These are phyloP conservation scores for Salicornia ramosissima DNA, from an alignment of 148 eudicot genomes.

Conservation along the genomic window DNA sequence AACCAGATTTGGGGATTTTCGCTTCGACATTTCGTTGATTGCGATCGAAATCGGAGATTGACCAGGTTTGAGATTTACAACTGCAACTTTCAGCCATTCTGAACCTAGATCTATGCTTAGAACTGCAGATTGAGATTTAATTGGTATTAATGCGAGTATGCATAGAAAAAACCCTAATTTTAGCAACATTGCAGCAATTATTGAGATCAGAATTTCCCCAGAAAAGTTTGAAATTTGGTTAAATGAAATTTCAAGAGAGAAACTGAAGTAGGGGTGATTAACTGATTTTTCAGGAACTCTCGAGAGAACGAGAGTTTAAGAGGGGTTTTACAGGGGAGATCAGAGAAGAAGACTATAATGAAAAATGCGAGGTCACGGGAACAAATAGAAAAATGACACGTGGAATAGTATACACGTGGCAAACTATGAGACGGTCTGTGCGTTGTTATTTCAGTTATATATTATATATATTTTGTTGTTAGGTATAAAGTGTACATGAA, in stretches of 20 bases:
- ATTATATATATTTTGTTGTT: background rate
- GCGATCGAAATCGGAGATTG: conserved; percentile 85
- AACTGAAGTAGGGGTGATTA: background rate
- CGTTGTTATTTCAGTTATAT: conserved; percentile 17
- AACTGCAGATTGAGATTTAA: conserved; percentile 53
- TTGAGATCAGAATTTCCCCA: background rate
- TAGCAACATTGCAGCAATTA: conserved; percentile 25
- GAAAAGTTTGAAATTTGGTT: background rate
- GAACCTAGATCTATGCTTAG: conserved; percentile 93
- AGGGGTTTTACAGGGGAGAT: conserved; percentile 16
- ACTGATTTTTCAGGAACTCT: conserved; percentile 15
- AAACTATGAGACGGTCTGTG: conserved; percentile 16
- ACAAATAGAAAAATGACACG: conserved; percentile 39
- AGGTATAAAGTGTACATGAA: background rate
- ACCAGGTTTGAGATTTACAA: conserved; percentile 85
- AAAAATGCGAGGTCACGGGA: conserved; percentile 14
- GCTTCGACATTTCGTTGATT: conserved; percentile 95
- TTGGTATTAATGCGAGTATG: conserved; percentile 27
- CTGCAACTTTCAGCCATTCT: conserved; percentile 91
- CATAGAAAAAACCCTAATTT: conserved; percentile 34
- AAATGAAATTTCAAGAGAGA: background rate
- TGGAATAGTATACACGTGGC: conserved; percentile 42
- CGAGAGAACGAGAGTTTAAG: conserved; percentile 17
- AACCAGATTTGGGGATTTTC: conserved; percentile 72
- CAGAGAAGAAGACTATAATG: conserved; percentile 13